Evolutionary conservation across 1,284 basidiomycete species (phyloP), one percentile per base, ranked within the genome.

Genomic region (Sphagnurus paluster): DNA sequence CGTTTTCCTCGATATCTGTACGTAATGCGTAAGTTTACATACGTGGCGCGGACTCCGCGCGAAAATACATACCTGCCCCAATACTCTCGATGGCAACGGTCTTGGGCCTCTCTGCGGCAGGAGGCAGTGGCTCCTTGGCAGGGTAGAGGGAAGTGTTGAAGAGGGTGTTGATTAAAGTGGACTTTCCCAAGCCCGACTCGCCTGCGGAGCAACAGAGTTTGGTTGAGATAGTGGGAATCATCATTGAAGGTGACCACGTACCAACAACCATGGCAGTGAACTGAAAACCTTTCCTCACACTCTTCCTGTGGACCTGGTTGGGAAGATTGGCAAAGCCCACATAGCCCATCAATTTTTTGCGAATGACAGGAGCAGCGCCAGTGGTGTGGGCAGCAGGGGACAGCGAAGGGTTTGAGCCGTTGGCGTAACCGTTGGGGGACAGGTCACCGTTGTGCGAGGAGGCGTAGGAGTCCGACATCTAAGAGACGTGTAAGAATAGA

Each of bases 201-300:
- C 94, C 93, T 97, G 64, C 50, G 54, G 50, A 38, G 44, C 46
- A 39, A 45, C 44, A 49, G 41, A 37, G 13, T 52, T 39, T 52
- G 48, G 42, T 46, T 54, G 47, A 55, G 46, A 41, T 47, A 43
- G 59, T 56, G 48, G n/a, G n/a, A n/a, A n/a, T n/a, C n/a, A 46
- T 60, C 59, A 58, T 45, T 58, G 50, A 55, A 39, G 25, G 33
- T 46, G 49, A 42, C 29, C 44, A 52, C 54, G 44, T 23, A 94
- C 94, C 95, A 63, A 98, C 95, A 55, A 98, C 92, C 93, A 95
- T 95, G 52, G 83, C 77, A 37, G 91, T 93, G 73, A 98, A 98
- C 69, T 97, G 91, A 77, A 98, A 98, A 35, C 94, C 94, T 67
- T 94, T 95, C 75, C 91, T 81, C 48, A 96, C 88, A 62, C 93